phyloP scores from a whole-genome alignment of 768 basidiomycete genomes.

The Gloeostereum incarnatum region DNA sequence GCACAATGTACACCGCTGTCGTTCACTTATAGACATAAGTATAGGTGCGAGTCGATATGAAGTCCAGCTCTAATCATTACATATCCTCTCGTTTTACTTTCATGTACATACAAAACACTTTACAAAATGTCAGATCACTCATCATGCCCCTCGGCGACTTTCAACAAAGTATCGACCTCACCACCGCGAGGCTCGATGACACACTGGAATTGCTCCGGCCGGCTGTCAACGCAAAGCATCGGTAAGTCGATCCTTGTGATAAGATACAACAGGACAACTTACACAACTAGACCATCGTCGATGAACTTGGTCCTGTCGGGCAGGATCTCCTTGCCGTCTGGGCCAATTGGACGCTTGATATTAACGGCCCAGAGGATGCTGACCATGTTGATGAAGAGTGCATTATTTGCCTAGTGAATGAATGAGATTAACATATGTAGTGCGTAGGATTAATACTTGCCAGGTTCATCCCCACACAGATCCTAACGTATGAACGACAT shows the following conservation, averaged over 20 bases:
- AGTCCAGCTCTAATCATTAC: no score
- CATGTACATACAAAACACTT: no score
- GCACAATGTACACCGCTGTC: no score
- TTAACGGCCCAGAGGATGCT: constrained; percentile 12
- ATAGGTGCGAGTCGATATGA: no score
- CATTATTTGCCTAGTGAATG: constrained; percentile 10
- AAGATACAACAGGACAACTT: background rate
- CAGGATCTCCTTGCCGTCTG: constrained; percentile 1
- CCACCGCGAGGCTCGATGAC: background rate
- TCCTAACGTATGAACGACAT: background rate
- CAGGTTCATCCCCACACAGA: no score
- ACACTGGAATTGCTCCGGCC: background rate
- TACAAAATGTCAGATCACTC: no score
- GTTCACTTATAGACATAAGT: no score
- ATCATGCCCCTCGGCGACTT: no score
- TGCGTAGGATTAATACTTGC: background rate
- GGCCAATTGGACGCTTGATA: constrained; percentile 7
- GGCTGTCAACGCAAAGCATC: background rate
- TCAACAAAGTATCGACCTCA: background rate
- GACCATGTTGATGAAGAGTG: constrained; percentile 13
- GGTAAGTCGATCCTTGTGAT: background rate
- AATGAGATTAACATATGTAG: constrained; percentile 16
- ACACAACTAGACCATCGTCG: constrained; percentile 1
- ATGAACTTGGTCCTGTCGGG: constrained; percentile 6
- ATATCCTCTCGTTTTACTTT: no score